A percentile compares a stretch with the other conserved stretches of the same genome.
phyloP scores from a whole-genome alignment of 108 stramenopile species.

The Cyclotella atomus region DNA sequence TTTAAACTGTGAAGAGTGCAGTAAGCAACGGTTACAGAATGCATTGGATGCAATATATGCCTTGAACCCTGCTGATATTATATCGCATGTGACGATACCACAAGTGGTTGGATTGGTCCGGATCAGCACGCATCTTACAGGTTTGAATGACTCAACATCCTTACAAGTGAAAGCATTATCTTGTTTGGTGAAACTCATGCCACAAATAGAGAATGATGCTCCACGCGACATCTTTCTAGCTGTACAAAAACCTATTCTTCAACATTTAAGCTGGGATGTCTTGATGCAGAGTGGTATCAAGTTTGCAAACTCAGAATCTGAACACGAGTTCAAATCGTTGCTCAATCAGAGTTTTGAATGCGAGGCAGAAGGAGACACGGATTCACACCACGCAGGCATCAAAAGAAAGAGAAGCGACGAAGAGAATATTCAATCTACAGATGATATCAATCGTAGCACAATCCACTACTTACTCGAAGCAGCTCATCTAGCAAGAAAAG shows the following conservation, averaged over 20 bases:
- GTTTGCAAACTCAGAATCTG: conserved; percentile 8
- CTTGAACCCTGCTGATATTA: too few species aligned
- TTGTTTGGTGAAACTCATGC: background rate
- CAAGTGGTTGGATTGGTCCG: too few species aligned
- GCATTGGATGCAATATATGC: too few species aligned
- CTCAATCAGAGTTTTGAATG: conserved; percentile 24
- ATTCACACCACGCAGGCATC: conserved; percentile 11
- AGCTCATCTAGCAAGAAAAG: conserved; percentile 37
- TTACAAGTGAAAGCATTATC: background rate
- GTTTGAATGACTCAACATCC: background rate
- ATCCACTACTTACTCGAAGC: conserved; percentile 27
- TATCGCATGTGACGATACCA: too few species aligned
- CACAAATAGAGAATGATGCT: background rate
- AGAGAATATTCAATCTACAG: background rate
- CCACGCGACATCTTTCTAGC: background rate
- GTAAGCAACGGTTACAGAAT: too few species aligned
- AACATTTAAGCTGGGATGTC: background rate
- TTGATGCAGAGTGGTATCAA: background rate
- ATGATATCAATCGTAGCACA: background rate
- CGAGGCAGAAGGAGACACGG: background rate
- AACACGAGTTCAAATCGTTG: too few species aligned
- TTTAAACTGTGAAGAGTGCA: too few species aligned
- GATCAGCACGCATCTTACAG: too few species aligned
- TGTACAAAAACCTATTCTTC: background rate
- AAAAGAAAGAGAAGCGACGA: conserved; percentile 26